These are phyloP conservation scores for Teunomyces cretensis DNA, from an alignment of 805 yeast genomes.

Conservation along the genomic window DNA sequence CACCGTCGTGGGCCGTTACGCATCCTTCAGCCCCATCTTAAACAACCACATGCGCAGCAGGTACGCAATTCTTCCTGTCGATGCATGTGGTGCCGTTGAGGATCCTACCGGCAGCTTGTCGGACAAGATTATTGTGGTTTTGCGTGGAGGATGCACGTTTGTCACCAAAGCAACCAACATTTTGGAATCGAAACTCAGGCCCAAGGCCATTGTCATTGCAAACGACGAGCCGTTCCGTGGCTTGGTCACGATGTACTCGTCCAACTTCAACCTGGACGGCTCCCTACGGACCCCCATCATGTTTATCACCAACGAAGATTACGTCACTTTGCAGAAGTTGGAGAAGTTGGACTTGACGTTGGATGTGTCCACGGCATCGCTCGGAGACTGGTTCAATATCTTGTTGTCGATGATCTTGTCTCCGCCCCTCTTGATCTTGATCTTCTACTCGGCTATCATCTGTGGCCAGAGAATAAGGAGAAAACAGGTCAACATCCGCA, in stretches of 20 bases:
- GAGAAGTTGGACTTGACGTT: constrained; percentile 12
- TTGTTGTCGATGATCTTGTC: constrained; percentile 42
- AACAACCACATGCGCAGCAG: constrained; percentile 21
- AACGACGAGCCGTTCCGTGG: constrained; percentile 49
- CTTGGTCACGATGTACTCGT: constrained; percentile 55
- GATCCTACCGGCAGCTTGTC: constrained; percentile 15
- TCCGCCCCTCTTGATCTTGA: constrained; percentile 39
- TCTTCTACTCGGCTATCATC: constrained; percentile 32
- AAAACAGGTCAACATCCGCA: constrained; percentile 24
- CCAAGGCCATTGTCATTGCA: constrained; percentile 55
- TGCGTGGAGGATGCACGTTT: constrained; percentile 39
- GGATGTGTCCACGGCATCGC: constrained; percentile 29
- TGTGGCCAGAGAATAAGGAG: constrained; percentile 27
- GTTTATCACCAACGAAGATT: constrained; percentile 50
- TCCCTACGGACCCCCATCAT: constrained; percentile 47
- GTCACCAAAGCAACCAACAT: constrained; percentile 50
- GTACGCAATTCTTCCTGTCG: constrained; percentile 14
- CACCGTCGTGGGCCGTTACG: constrained; percentile 33
- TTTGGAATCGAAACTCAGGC: constrained; percentile 32
- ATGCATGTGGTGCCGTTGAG: constrained; percentile 1
- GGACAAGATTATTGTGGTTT: constrained; percentile 27
- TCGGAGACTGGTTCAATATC: constrained; percentile 39
- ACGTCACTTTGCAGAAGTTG: constrained; percentile 13
- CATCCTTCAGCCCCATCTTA: constrained; percentile 41
- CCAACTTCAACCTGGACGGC: constrained; percentile 40